Evolutionary conservation across 1,284 basidiomycete genomes (phyloP), one percentile per base, ranked within the genome.

Genomic region (Ustanciosporium gigantosporum): DNA sequence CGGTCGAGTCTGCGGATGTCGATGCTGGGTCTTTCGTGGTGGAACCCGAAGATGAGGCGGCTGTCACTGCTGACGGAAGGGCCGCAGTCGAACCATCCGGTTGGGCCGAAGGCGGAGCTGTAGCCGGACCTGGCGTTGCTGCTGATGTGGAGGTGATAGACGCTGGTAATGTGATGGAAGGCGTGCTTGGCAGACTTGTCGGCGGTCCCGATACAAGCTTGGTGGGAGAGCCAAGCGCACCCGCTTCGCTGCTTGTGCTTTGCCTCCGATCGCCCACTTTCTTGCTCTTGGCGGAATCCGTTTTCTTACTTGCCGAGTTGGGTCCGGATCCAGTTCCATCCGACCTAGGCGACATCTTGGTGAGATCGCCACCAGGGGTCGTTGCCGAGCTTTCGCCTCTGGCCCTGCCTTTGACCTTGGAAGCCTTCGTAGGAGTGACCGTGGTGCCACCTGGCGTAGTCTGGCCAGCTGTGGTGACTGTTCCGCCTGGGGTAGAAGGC

Each of bases 371-470:
- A 9, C 22, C 46, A n/a, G 46, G 41, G 2, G 31, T 36, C 1
- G 43, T 55, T 5, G 43, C 57, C 4, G 42, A 32, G 39, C 48
- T 48, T 25, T 62, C 59, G 4, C 45, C 59, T 13, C 59, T 29
- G 22, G 52, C 23, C 4, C 59, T 32, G 13, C 52, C 59, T 29
- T 62, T 62, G 11, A 31, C 22, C 39, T 57, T 64, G 5, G 39
- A 41, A 29, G 47, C 55, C 49, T 64, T 64, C 13, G 59, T 50
- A 15, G 60, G 50, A 15, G 49, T 64, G 17, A 41, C 36, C 8
- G 48, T 43, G 5, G 44, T 51, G 3, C 41, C 44, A n/a, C 34
- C 52, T 0, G 52, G 52, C 16, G 59, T 62, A 5, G 35, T 19
- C 4, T 42, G 40, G 7, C 41, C 52, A 1, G 44, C 41, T 7